Conservation (phyloP, 306 rosid species). For the Canavalia gladiata region DNA sequence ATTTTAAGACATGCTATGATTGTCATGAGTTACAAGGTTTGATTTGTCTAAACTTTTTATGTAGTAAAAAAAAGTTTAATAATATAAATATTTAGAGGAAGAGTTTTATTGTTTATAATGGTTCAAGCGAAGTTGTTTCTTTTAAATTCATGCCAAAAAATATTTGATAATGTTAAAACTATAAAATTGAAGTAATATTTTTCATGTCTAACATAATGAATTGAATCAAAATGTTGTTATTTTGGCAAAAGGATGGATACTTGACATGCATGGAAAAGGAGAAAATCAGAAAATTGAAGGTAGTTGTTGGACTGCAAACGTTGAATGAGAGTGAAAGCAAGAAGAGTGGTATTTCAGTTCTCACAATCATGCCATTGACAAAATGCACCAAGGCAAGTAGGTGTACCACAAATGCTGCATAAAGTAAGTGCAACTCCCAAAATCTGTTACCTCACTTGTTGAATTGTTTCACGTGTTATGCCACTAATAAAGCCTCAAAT, state of each 20-base stretch:
- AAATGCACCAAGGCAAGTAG: conserved; percentile 3
- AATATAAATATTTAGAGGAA: no score
- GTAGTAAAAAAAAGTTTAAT: no score
- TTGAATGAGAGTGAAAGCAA: conserved; percentile 15
- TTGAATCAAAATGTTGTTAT: neutral
- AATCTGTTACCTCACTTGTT: neutral
- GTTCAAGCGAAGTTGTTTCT: no score
- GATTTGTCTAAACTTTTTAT: no score
- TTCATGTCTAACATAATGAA: neutral
- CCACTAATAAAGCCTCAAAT: conserved; percentile 37
- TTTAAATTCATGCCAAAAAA: no score
- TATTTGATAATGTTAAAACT: neutral
- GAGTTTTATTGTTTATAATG: no score
- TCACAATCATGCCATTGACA: conserved; percentile 32
- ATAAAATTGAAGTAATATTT: neutral
- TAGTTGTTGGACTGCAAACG: neutral
- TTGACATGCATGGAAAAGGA: conserved; percentile 19
- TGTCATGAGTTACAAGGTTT: no score
- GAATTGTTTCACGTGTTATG: conserved; percentile 9
- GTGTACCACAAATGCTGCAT: conserved; percentile 43
- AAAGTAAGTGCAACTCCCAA: conserved; percentile 39
- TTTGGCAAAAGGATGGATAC: neutral
- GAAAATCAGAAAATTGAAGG: conserved; percentile 6
- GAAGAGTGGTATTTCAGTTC: neutral
- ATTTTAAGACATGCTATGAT: no score